These are phyloP conservation scores for Auricularia cornea DNA, from an alignment of 768 basidiomycete genomes.

Conservation along the genomic window DNA sequence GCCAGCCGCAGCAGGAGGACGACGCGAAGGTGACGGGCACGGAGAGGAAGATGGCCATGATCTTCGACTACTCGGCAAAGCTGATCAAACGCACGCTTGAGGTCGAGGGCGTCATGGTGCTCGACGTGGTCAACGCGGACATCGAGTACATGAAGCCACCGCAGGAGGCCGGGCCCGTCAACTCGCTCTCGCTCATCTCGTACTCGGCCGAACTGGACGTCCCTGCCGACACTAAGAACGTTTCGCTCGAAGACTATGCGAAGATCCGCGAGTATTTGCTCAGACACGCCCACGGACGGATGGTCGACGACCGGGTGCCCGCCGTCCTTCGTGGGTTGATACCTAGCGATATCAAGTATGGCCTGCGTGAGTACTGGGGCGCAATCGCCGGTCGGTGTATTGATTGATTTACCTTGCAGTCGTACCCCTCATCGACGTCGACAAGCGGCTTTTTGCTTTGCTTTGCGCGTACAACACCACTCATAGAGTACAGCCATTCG, in stretches of 20 bases:
- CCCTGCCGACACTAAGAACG: slow-evolving; percentile 43
- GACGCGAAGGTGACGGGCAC: slow-evolving; percentile 20
- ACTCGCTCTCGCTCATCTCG: slow-evolving; percentile 57
- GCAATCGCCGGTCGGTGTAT: no score
- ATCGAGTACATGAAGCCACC: slow-evolving; percentile 25
- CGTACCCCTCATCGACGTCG: slow-evolving; percentile 89
- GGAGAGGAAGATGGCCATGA: slow-evolving; percentile 63
- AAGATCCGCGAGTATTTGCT: slow-evolving; percentile 70
- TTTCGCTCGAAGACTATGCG: slow-evolving; percentile 64
- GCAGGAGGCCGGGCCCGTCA: slow-evolving; percentile 60
- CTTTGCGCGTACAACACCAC: slow-evolving; percentile 87
- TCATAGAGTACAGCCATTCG: slow-evolving; percentile 72
- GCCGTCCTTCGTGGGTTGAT: slow-evolving; percentile 75
- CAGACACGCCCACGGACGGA: slow-evolving; percentile 75
- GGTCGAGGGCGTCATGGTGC: slow-evolving; percentile 84
- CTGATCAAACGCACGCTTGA: slow-evolving; percentile 86
- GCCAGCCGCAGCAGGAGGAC: slow-evolving; percentile 34
- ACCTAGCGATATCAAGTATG: slow-evolving; percentile 76
- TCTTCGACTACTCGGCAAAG: slow-evolving; percentile 85
- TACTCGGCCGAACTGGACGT: slow-evolving; percentile 49
- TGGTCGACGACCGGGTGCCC: slow-evolving; percentile 81
- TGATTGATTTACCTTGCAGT: slow-evolving; percentile 34
- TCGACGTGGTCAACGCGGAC: slow-evolving; percentile 89
- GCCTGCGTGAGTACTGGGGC: slow-evolving; percentile 59
- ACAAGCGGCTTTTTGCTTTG: slow-evolving; percentile 85